These are phyloP conservation scores for Saccharomyces pastorianus DNA, from an alignment of 1,139 yeast genomes.

Conservation along the genomic window DNA sequence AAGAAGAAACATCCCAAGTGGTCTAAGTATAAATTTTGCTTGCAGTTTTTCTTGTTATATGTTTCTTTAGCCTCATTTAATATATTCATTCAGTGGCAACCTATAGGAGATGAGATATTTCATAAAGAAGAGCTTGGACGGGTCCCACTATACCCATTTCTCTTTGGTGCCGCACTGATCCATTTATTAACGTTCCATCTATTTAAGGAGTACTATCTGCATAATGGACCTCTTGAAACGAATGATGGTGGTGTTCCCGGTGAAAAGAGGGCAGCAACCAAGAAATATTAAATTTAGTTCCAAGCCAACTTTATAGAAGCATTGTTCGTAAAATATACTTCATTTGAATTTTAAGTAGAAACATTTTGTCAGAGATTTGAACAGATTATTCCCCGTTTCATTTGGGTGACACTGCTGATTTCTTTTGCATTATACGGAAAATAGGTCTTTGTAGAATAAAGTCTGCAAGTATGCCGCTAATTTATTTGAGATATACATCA, in stretches of 20 bases:
- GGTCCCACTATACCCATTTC: not conserved
- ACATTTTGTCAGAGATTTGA: no score
- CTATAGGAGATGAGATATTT: not conserved
- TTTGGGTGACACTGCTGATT: no score
- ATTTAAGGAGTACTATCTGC: not conserved
- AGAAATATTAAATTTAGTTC: not conserved
- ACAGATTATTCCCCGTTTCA: no score
- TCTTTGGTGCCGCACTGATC: not conserved
- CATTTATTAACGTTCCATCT: not conserved
- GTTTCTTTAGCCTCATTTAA: not conserved
- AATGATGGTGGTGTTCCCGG: not conserved
- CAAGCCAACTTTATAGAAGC: no score
- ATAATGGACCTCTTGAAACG: not conserved
- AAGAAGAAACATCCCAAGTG: not conserved
- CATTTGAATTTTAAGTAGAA: no score
- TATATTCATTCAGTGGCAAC: not conserved
- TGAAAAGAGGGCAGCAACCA: not conserved
- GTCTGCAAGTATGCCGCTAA: no score
- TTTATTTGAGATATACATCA: no score
- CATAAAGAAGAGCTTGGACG: no score
- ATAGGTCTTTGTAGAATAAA: no score
- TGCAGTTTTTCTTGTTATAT: not conserved
- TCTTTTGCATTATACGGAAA: no score
- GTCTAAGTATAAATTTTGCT: not conserved
- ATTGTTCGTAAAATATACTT: no score